Percentiles rank a stretch among this genome's conserved stretches.
phyloP scores from a whole-genome alignment of 2,329 filamentous ascomycete genomes.

The Elsinoe batatas region DNA sequence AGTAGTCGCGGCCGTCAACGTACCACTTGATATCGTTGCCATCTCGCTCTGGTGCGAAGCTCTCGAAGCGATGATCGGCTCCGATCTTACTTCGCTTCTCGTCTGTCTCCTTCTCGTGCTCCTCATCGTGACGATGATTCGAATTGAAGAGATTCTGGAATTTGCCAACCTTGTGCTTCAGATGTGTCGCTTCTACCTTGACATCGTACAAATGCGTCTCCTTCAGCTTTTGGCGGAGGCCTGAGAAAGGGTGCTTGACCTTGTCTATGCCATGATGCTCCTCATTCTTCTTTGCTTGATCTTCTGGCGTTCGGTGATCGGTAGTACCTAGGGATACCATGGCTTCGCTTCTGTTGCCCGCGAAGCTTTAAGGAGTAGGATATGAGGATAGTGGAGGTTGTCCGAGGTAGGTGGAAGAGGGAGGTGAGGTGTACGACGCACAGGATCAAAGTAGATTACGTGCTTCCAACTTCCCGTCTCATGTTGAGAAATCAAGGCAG shows the following conservation, averaged over 20 bases:
- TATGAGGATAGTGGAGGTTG: background rate
- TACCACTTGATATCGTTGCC: conserved; percentile 94
- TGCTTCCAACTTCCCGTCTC: background rate
- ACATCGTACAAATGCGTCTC: conserved; percentile 38
- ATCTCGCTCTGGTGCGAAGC: conserved; percentile 78
- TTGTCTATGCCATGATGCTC: conserved; percentile 15
- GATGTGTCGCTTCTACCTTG: conserved; percentile 46
- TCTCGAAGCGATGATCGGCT: conserved; percentile 73
- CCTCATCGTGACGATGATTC: conserved; percentile 88
- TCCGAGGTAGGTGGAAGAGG: background rate
- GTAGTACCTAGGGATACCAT: conserved; percentile 8
- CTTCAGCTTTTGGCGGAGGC: conserved; percentile 36
- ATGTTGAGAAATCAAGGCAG: conserved; percentile 4
- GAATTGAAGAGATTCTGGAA: conserved; percentile 63
- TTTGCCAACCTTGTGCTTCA: conserved; percentile 55
- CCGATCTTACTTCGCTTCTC: conserved; percentile 63
- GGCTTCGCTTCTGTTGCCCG: background rate
- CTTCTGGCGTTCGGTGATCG: conserved; percentile 6
- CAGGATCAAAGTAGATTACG: background rate
- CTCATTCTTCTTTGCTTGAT: conserved; percentile 12
- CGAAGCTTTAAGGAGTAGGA: background rate
- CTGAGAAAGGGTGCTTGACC: conserved; percentile 19
- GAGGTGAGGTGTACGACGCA: background rate
- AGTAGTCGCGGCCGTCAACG: conserved; percentile 90
- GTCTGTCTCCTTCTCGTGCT: conserved; percentile 77